Evolutionary conservation across 192 early-diverging fungal species (phyloP).

Genomic region (Diversispora epigaea): DNA sequence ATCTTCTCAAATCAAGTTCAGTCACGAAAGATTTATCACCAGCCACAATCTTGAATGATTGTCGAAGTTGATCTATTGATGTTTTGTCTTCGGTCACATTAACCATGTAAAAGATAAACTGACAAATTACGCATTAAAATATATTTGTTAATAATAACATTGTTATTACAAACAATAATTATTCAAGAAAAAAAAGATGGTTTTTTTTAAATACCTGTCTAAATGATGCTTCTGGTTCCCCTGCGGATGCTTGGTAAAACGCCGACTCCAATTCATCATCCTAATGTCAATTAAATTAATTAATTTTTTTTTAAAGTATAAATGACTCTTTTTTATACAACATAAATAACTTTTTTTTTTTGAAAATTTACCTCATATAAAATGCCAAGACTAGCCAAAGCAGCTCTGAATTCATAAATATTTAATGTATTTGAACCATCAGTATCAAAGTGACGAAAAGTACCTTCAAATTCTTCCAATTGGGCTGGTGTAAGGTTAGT

Average conservation of each 20-base stretch:
- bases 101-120: slow-evolving; percentile 85
- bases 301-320: too few species aligned
- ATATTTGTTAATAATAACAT: not conserved
- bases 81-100: slow-evolving; percentile 88
- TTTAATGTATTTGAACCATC: slow-evolving; percentile 79
- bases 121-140: not conserved
- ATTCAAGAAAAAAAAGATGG: too few species aligned
- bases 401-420: slow-evolving; percentile 80
- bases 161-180: not conserved
- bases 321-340: too few species aligned
- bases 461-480: slow-evolving; percentile 87
- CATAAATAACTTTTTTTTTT: too few species aligned
- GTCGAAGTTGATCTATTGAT: slow-evolving; percentile 79
- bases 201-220: slow-evolving; percentile 58
- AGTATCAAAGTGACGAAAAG: slow-evolving; percentile 91
- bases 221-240: slow-evolving; percentile 71
- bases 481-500: slow-evolving; percentile 92
- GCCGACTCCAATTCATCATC: slow-evolving; percentile 71
- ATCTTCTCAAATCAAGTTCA: slow-evolving; percentile 77
- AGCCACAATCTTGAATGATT: slow-evolving; percentile 85
- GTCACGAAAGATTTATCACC: slow-evolving; percentile 86
- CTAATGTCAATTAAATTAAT: slow-evolving; percentile 21
- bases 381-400: slow-evolving; percentile 76
- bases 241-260: slow-evolving; percentile 65
- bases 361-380: slow-evolving; percentile 40